Percentiles rank a stretch among this genome's conserved stretches.
Conservation (phyloP, 306 rosid genomes). For the Prunus kanzakura region DNA sequence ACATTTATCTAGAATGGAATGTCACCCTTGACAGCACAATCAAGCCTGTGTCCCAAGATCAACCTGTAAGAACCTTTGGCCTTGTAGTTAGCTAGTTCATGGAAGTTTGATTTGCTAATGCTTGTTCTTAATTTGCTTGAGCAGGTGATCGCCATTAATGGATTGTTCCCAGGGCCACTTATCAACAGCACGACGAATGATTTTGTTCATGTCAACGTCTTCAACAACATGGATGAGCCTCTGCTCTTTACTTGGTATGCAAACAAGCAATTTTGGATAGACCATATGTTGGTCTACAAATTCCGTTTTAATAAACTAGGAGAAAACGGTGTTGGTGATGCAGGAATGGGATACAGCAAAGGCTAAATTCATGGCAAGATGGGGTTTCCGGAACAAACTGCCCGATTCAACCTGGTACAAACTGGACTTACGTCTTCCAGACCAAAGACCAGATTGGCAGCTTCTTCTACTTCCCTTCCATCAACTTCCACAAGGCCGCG, state of each 20-base stretch:
- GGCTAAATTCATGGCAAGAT: conserved; percentile 91
- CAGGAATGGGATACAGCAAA: conserved; percentile 92
- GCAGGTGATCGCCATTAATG: conserved; percentile 77
- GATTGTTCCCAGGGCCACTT: conserved; percentile 81
- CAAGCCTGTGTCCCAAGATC: conserved; percentile 38
- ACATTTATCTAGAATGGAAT: conserved; percentile 48
- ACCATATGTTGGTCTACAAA: not conserved
- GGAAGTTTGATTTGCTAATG: not conserved
- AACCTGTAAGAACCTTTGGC: conserved; percentile 31
- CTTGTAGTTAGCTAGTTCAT: not conserved
- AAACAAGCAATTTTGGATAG: not conserved
- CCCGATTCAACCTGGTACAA: conserved; percentile 58
- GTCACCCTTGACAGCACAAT: conserved; percentile 30
- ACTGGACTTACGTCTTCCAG: conserved; percentile 70
- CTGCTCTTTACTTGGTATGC: conserved; percentile 43
- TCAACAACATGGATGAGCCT: conserved; percentile 65
- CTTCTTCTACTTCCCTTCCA: conserved; percentile 83
- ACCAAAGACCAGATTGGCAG: conserved; percentile 85
- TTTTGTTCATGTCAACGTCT: conserved; percentile 53
- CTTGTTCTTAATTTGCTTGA: not conserved
- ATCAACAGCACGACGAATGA: conserved; percentile 74
- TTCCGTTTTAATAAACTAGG: not conserved
- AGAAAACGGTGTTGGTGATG: conserved; percentile 15
- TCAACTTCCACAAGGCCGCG: conserved; percentile 72
- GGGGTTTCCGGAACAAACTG: conserved; percentile 91